Base-by-base conservation (phyloP, 805 yeast genomes). In the Lachancea sp. region DNA sequence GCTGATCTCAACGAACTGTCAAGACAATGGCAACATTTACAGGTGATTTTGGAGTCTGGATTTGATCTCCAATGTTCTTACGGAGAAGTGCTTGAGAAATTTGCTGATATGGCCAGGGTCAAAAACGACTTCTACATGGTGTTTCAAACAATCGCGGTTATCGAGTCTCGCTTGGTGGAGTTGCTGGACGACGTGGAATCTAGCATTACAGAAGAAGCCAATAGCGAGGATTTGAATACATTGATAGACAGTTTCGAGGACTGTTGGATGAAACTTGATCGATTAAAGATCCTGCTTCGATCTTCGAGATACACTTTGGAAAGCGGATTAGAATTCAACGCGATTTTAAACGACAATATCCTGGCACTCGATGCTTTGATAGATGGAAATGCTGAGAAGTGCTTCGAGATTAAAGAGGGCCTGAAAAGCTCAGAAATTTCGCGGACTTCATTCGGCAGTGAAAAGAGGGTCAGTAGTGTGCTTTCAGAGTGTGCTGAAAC, bases 321-420 rank as follows among this genome's bases (percentile, higher is more conserved):
- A 44, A 58, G 72, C 3, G 62, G 72, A 1, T 57, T 65, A 12
- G 77, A 74, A 47, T 74, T 65, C 52, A 57, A 66, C 45, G 81
- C 76, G 47, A 65, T 76, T 18, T 65, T 62, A 31, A 53, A 56
- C 20, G 57, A 60, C 27, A 70, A 74, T 18, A 66, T 77, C 59
- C 65, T 65, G 30, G 65, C 78, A 3, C 65, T 75, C 16, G 62
- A 65, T 26, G 55, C 51, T 2, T 74, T 73, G 42, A 59, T 75
- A 17, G 66, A 62, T 26, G 55, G 56, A 17, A 68, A 71, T 49
- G 56, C 64, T 36, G 60, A 64, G 43, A 55, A 56, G 33, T 61
- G 72, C 27, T 55, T 68, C 38, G 65, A 63, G 42, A 59, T 71
- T 10, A 69, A 67, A 19, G 32, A 32, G 34, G 22, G n/a, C 22